Conservation (phyloP, 208 protist genomes). For the Wallacemonas collosoma region DNA sequence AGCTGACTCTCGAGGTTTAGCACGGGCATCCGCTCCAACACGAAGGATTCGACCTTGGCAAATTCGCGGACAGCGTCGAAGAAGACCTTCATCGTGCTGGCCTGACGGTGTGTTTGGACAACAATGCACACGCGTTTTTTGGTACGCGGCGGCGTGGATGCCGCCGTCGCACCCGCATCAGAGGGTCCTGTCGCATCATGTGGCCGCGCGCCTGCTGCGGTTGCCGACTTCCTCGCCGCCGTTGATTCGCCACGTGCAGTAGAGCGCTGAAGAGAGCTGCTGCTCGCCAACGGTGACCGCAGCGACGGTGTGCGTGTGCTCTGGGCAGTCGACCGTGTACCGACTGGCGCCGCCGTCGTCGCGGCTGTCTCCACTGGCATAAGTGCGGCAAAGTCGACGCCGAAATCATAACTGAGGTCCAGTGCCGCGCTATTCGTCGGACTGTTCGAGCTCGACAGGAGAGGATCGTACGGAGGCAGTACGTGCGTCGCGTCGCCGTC, state of each 20-base stretch:
- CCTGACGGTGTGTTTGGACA: constrained; percentile 84
- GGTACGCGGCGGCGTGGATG: background rate
- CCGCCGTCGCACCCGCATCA: too few species aligned
- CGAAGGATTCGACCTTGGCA: constrained; percentile 45
- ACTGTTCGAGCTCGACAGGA: constrained; percentile 7
- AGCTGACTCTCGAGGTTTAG: constrained; percentile 27
- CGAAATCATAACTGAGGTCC: constrained; percentile 1
- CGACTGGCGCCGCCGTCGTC: background rate
- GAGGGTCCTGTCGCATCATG: too few species aligned
- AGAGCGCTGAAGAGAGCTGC: background rate
- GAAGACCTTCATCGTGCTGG: constrained; percentile 75
- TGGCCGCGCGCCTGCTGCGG: too few species aligned
- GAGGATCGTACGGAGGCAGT: background rate
- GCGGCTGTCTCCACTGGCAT: background rate
- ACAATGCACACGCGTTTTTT: constrained; percentile 54
- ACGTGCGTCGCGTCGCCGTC: background rate
- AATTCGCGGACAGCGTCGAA: constrained; percentile 56
- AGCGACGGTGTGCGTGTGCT: background rate
- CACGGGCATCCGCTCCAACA: constrained; percentile 30
- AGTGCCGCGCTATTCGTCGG: constrained; percentile 13
- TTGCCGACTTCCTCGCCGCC: too few species aligned
- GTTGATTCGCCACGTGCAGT: background rate
- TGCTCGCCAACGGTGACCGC: constrained; percentile 3
- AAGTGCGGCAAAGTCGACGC: background rate
- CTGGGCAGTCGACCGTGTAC: background rate